phyloP scores from a whole-genome alignment of 257 asterid species.

The Nicotiana benthamiana region DNA sequence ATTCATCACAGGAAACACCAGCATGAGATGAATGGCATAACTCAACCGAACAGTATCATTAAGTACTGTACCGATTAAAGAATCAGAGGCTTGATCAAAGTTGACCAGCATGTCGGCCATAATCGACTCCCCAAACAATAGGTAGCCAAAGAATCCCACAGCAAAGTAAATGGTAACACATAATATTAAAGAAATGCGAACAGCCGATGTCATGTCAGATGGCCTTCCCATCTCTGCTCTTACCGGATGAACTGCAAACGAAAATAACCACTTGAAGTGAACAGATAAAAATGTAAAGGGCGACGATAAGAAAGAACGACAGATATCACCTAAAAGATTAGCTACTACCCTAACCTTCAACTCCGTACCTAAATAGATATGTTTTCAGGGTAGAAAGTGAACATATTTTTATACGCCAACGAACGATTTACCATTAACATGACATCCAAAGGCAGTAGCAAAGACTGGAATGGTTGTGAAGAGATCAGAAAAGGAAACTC shows the following conservation, averaged over 20 bases:
- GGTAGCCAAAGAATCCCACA: constrained; percentile 91
- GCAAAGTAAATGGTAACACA: constrained; percentile 70
- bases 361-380: not conserved
- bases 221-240: constrained; percentile 93
- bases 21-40: constrained; percentile 92
- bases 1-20: constrained; percentile 96
- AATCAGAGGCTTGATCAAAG: constrained; percentile 60
- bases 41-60: constrained; percentile 69
- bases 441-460: constrained; percentile 95
- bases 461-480: constrained; percentile 89
- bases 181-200: constrained; percentile 54
- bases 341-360: not conserved
- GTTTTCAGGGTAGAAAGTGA: not conserved
- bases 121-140: constrained; percentile 84
- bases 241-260: constrained; percentile 86
- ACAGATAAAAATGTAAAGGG: not conserved
- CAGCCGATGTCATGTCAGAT: constrained; percentile 80
- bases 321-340: not conserved
- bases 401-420: not conserved
- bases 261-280: not conserved
- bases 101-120: constrained; percentile 96
- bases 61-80: constrained; percentile 34
- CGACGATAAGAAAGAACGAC: not conserved
- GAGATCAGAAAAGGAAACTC: constrained; percentile 45
- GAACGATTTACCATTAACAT: constrained; percentile 58